These are phyloP conservation scores for Mycena maculata DNA, from an alignment of 768 basidiomycete genomes.

Conservation along the genomic window DNA sequence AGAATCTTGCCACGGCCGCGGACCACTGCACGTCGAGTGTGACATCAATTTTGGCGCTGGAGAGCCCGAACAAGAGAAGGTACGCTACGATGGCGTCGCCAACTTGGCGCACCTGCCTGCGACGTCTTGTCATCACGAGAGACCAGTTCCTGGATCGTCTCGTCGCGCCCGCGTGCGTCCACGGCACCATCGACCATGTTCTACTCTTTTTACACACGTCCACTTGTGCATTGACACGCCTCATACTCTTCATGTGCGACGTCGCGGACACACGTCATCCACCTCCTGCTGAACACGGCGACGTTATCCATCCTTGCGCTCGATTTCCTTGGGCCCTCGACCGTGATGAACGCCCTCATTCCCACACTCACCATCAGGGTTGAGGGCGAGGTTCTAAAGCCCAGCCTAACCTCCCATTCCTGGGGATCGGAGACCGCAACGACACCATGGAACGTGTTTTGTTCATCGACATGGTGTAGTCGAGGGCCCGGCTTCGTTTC, in stretches of 20 bases:
- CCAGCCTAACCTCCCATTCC: background rate
- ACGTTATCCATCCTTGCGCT: background rate
- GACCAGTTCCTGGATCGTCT: background rate
- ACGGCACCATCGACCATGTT: background rate
- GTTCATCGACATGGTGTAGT: background rate
- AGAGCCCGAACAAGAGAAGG: too few species aligned
- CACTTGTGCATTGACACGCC: background rate
- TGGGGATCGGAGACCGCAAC: background rate
- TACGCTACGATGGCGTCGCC: background rate
- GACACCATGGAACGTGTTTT: background rate
- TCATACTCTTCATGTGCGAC: background rate
- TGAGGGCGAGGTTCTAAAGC: background rate
- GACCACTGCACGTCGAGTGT: constrained; percentile 12
- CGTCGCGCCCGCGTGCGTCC: background rate
- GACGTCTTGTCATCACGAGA: background rate
- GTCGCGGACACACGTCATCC: background rate
- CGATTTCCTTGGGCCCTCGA: background rate
- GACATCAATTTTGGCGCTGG: background rate
- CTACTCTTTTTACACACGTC: background rate
- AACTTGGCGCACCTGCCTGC: background rate
- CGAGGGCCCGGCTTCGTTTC: background rate
- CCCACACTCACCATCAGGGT: background rate
- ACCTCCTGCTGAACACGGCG: background rate
- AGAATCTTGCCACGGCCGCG: background rate
- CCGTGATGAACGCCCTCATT: background rate